Conservation (phyloP, 2,329 filamentous ascomycete species). For the Corniculantispora saksenae region DNA sequence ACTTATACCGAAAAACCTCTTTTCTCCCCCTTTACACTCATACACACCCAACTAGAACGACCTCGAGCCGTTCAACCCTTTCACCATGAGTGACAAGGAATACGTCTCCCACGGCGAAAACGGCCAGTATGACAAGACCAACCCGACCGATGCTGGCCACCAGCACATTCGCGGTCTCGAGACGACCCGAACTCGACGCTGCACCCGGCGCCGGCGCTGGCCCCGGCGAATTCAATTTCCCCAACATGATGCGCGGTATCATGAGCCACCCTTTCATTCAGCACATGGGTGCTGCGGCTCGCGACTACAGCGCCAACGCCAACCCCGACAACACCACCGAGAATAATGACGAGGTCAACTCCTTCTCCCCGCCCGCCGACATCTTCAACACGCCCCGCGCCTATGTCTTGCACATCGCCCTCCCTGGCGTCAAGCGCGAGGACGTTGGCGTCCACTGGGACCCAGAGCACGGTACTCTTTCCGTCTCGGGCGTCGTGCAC, state of each 20-base stretch:
- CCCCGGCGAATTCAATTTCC: constrained; percentile 38
- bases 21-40: no score
- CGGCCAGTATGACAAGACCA: constrained; percentile 15
- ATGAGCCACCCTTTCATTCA: constrained; percentile 45
- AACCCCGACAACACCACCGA: constrained; percentile 16
- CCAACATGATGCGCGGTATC: constrained; percentile 41
- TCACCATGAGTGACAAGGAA: constrained; percentile 20
- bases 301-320: constrained; percentile 25
- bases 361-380: constrained; percentile 69
- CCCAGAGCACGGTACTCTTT: constrained; percentile 63
- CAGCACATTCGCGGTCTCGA: constrained; percentile 48
- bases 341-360: constrained; percentile 31
- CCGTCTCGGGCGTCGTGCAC: constrained; percentile 71
- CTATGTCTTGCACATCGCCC: constrained; percentile 72
- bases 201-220: constrained; percentile 28
- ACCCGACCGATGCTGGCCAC: constrained; percentile 30
- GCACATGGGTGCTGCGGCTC: constrained; percentile 41
- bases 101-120: neutral
- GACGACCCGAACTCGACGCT: constrained; percentile 38
- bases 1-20: neutral
- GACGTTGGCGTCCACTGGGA: constrained; percentile 79
- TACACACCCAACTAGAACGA: no score
- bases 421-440: constrained; percentile 78
- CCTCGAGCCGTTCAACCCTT: no score
- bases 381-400: constrained; percentile 68